phyloP scores from a whole-genome alignment of 768 basidiomycete species.

The Tulasnella sp. region DNA sequence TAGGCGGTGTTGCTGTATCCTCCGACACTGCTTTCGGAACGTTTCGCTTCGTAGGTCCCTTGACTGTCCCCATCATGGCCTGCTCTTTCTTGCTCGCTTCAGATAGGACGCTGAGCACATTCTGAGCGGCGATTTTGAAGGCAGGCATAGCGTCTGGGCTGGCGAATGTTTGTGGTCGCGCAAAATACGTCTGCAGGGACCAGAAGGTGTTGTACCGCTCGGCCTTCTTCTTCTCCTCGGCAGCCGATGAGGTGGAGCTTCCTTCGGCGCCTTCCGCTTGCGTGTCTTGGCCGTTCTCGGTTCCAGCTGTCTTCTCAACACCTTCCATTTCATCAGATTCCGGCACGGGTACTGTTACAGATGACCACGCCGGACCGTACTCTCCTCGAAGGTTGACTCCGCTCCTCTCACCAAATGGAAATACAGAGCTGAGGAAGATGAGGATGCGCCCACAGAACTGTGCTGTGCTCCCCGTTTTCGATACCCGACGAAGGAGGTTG shows the following conservation, averaged over 20 bases:
- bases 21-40: slow-evolving; percentile 30
- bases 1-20: not conserved
- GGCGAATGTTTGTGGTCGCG: slow-evolving; percentile 63
- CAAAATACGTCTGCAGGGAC: slow-evolving; percentile 79
- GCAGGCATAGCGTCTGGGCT: slow-evolving; percentile 43
- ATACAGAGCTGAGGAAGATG: slow-evolving; percentile 75
- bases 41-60: slow-evolving; percentile 35
- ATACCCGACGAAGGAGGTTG: slow-evolving; percentile 74
- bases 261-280: slow-evolving; percentile 23
- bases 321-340: slow-evolving; percentile 31
- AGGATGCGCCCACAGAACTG: slow-evolving; percentile 84
- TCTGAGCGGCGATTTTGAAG: slow-evolving; percentile 62
- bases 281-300: slow-evolving; percentile 9
- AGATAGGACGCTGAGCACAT: slow-evolving; percentile 66
- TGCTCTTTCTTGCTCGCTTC: slow-evolving; percentile 84
- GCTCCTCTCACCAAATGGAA: slow-evolving; percentile 79
- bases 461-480: slow-evolving; percentile 75
- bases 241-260: slow-evolving; percentile 10
- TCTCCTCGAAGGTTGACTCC: slow-evolving; percentile 88
- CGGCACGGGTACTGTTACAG: slow-evolving; percentile 6
- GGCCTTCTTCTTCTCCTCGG: slow-evolving; percentile 43
- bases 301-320: slow-evolving; percentile 17
- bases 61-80: slow-evolving; percentile 65
- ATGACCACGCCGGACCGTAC: slow-evolving; percentile 63
- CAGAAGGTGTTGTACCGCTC: slow-evolving; percentile 86